These are phyloP conservation scores for Flagelloscypha sp. DNA, from an alignment of 768 basidiomycete genomes.

Conservation along the genomic window DNA sequence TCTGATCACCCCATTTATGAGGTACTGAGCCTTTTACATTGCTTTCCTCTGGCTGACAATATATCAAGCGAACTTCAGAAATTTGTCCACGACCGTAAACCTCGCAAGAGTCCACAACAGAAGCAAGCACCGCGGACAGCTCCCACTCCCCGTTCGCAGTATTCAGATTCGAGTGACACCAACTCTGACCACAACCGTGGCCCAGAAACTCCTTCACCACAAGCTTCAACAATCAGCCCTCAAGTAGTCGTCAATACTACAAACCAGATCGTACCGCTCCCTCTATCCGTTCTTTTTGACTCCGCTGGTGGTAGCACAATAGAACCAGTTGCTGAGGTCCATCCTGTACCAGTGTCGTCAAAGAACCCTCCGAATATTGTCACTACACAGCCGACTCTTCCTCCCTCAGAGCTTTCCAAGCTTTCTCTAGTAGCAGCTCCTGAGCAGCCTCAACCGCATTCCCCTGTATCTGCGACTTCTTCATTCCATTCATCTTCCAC, in stretches of 20 bases:
- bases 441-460: background rate
- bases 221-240: slow-evolving; percentile 25
- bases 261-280: slow-evolving; percentile 15
- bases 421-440: slow-evolving; percentile 1
- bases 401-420: slow-evolving; percentile 5
- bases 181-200: slow-evolving; percentile 48
- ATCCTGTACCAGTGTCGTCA: slow-evolving; percentile 5
- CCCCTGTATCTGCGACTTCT: background rate
- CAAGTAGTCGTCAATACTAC: slow-evolving; percentile 8
- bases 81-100: slow-evolving; percentile 60
- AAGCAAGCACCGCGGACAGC: slow-evolving; percentile 18
- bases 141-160: slow-evolving; percentile 10
- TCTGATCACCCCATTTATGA: slow-evolving; percentile 90
- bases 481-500: slow-evolving; percentile 12
- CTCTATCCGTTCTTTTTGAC: no score
- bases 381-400: slow-evolving; percentile 9
- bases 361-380: slow-evolving; percentile 4
- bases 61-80: slow-evolving; percentile 45
- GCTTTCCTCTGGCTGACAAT: slow-evolving; percentile 7
- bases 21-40: slow-evolving; percentile 35
- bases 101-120: slow-evolving; percentile 31
- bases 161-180: slow-evolving; percentile 14
- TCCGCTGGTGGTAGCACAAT: slow-evolving; percentile 16
- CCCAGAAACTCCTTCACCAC: slow-evolving; percentile 58
- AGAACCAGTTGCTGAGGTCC: slow-evolving; percentile 10